Evolutionary conservation across 192 early-diverging fungal genomes (phyloP), one percentile per base, ranked within the genome.

Genomic region (Spizellomyces sp.): DNA sequence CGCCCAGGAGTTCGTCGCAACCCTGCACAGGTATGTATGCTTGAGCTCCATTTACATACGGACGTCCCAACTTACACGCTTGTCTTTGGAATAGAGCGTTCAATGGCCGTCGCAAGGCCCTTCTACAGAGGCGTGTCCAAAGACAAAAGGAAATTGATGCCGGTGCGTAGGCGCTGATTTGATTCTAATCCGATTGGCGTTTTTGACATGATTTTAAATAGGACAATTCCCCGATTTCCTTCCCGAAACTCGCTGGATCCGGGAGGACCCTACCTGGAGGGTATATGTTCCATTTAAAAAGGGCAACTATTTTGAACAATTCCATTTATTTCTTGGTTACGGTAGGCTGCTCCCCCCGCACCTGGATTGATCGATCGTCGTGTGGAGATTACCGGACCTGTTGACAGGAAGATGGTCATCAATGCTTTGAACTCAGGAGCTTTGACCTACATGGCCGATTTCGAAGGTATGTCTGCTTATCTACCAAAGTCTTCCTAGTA

Each of bases 381-480:
- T 62, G 95, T 98, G 64, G 96, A 98, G 81, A 98, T 98, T 81
- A 98, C 95, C 50, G 95, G 96, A 22, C 96, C 96, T 7, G 95
- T 96, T 54, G 95, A 96, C 83, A 90, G 96, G 77, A 98, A 98
- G 83, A 98, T 98, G 96, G 95, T 98, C 76, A 98, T 98, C 83
- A 98, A 98, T 73, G 96, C 96, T 52, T 88, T 98, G 74, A 98
- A 96, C 86, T 92, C 93, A 27, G 95, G 92, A 5, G 92, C 96
- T 43, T 82, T 83, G 66, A 96, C 95, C 44, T 98, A 93, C 80
- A 98, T 98, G 96, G 96, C 96, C 44, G 96, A 98, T 81, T 96
- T 98, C 78, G 96, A 98, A 77, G 75, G 69, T 75, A 14, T 4
- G 46, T 36, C 27, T 36, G 27, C 27, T 36, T 2, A 36, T 3